These are phyloP conservation scores for Aspergillus sp. DNA, from an alignment of 2,329 filamentous ascomycete species.

Conservation along the genomic window DNA sequence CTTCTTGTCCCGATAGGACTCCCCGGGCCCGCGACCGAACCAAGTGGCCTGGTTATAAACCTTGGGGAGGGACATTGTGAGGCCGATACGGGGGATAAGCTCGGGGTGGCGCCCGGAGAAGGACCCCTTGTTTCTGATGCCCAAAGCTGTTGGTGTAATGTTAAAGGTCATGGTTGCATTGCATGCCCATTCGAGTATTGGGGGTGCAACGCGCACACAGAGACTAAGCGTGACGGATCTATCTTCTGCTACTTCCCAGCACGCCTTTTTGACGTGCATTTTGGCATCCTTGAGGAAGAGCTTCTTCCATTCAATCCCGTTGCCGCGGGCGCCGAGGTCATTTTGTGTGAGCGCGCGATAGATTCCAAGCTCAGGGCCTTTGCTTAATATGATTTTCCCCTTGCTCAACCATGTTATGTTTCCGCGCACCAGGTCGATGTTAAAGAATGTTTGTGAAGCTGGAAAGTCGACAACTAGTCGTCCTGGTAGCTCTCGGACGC, in stretches of 20 bases:
- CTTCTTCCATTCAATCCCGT: slow-evolving; percentile 59
- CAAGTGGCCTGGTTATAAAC: slow-evolving; percentile 58
- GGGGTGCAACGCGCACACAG: slow-evolving; percentile 59
- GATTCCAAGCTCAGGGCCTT: slow-evolving; percentile 47
- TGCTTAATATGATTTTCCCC: not conserved
- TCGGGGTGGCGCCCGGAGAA: slow-evolving; percentile 39
- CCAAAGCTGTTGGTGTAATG: slow-evolving; percentile 37
- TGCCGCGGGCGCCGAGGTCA: slow-evolving; percentile 57
- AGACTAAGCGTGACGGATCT: slow-evolving; percentile 44
- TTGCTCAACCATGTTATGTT: not conserved
- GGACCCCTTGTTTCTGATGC: slow-evolving; percentile 31
- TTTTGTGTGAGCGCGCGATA: slow-evolving; percentile 71
- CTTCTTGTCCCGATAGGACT: slow-evolving; percentile 71
- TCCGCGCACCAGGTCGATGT: slow-evolving; percentile 2
- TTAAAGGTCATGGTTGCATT: slow-evolving; percentile 57
- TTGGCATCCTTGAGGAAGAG: slow-evolving; percentile 43
- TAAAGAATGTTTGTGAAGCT: not conserved
- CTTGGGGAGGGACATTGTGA: slow-evolving; percentile 59
- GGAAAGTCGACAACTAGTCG: slow-evolving; percentile 20
- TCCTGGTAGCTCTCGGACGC: too few species aligned
- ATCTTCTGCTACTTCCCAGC: slow-evolving; percentile 27
- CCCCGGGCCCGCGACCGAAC: slow-evolving; percentile 68
- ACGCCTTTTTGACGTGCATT: slow-evolving; percentile 39
- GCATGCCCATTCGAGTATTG: slow-evolving; percentile 65
- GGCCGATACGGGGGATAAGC: slow-evolving; percentile 63